A percentile compares a stretch with the other conserved stretches of the same genome.
Evolutionary conservation across 148 eudicot species (phyloP).

Genomic region (Hydrangea macrophylla): DNA sequence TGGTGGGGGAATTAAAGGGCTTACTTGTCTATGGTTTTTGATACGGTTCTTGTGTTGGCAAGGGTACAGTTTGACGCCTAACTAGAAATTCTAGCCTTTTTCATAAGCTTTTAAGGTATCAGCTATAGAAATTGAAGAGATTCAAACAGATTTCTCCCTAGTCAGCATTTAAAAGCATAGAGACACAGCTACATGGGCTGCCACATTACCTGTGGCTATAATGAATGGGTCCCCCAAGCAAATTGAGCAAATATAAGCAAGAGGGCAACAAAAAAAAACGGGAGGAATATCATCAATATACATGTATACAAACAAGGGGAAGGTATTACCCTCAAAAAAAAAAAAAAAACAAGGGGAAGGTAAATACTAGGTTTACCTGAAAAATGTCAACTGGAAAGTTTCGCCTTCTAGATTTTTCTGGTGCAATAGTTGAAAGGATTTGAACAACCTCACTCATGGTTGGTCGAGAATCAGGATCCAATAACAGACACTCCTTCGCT

Average conservation of each 20-base stretch:
- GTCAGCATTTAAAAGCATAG: not conserved
- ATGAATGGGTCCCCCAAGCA: not conserved
- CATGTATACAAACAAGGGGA: too few relatives aligned
- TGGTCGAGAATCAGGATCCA: conserved; percentile 93
- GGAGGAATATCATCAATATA: not conserved
- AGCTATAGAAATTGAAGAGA: not conserved
- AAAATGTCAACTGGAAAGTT: conserved; percentile 41
- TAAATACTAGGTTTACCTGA: conserved; percentile 60
- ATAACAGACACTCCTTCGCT: conserved; percentile 88
- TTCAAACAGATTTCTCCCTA: not conserved
- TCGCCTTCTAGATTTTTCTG: conserved; percentile 57
- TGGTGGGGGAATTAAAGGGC: not conserved
- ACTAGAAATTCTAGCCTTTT: too few relatives aligned
- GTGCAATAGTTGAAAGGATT: conserved; percentile 74
- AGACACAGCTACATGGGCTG: not conserved
- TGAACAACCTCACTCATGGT: conserved; percentile 96
- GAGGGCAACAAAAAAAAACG: not conserved
- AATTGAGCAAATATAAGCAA: not conserved
- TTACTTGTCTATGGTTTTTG: not conserved
- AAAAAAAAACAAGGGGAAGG: not conserved
- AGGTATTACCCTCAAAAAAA: not conserved
- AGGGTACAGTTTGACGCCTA: too few relatives aligned
- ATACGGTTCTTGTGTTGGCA: not conserved
- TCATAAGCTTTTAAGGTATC: not conserved
- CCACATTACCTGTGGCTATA: not conserved